A percentile compares a stretch with the other conserved stretches of the same genome.
Conservation (phyloP, 179 eudicot species). For the Pouteria campechiana region DNA sequence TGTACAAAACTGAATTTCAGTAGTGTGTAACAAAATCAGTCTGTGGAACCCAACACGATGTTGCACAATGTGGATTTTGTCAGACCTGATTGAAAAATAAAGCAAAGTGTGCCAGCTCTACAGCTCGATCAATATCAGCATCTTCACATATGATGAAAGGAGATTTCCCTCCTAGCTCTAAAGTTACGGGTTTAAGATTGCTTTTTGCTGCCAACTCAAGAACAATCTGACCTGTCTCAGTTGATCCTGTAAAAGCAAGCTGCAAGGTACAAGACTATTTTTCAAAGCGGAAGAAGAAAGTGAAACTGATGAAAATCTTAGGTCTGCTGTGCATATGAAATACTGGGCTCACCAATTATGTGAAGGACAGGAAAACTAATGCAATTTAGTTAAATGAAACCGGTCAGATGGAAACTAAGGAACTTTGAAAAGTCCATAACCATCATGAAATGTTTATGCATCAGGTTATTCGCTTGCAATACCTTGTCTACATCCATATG, state of each 20-base stretch:
- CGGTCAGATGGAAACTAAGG: too few species aligned
- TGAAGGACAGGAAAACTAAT: too few species aligned
- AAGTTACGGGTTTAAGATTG: slow-evolving; percentile 51
- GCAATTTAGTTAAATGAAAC: too few species aligned
- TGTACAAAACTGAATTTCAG: slow-evolving; percentile 10
- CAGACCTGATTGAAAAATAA: slow-evolving; percentile 79
- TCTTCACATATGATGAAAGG: slow-evolving; percentile 70
- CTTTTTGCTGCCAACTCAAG: slow-evolving; percentile 57
- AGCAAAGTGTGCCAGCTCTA: slow-evolving; percentile 84
- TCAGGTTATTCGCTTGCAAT: not conserved
- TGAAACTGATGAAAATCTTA: too few species aligned
- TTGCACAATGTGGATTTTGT: not conserved
- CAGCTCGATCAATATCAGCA: slow-evolving; percentile 76
- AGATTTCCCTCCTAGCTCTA: slow-evolving; percentile 65
- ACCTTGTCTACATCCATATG: slow-evolving; percentile 90
- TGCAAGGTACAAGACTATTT: too few species aligned
- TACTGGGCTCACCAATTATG: too few species aligned
- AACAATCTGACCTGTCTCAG: slow-evolving; percentile 56
- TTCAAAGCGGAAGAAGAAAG: too few species aligned
- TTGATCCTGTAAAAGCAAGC: slow-evolving; percentile 91
- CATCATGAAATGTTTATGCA: too few species aligned
- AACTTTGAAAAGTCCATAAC: too few species aligned
- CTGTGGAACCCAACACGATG: not conserved
- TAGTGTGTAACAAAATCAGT: not conserved
- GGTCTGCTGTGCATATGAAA: too few species aligned